Evolutionary conservation across 225 moss, liverwort and hornwort genomes (phyloP).

Genomic region (Rhytidiadelphus loreus): DNA sequence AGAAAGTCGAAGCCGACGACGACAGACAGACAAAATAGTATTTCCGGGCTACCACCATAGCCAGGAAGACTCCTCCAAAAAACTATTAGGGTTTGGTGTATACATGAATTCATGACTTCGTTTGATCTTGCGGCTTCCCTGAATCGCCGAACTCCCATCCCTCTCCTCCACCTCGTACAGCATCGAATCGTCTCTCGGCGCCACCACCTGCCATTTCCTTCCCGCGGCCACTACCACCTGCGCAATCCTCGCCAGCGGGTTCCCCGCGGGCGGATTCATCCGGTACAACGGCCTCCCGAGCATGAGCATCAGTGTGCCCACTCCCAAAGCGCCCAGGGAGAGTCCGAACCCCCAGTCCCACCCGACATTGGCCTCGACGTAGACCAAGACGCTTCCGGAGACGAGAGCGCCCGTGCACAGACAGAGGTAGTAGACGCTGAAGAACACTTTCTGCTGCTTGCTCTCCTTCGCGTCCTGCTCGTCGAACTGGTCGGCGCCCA

Average conservation of each 20-base stretch:
- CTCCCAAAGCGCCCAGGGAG: conserved; percentile 27
- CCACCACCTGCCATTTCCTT: conserved; percentile 31
- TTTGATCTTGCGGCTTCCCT: conserved; percentile 29
- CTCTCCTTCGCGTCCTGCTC: conserved; percentile 50
- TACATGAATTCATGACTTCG: conserved; percentile 65
- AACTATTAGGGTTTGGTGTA: background rate
- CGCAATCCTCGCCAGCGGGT: conserved; percentile 49
- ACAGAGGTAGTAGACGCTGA: conserved; percentile 67
- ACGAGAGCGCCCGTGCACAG: conserved; percentile 55
- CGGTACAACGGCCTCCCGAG: conserved; percentile 49
- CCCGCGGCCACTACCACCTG: conserved; percentile 54
- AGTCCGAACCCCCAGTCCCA: conserved; percentile 77
- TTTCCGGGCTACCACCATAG: background rate
- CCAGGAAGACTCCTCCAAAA: background rate
- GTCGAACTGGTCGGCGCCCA: conserved; percentile 87
- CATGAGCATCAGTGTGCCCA: conserved; percentile 33
- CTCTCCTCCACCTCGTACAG: conserved; percentile 25
- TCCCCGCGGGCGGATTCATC: conserved; percentile 46
- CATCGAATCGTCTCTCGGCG: conserved; percentile 14
- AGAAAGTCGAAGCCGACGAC: background rate
- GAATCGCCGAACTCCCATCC: background rate
- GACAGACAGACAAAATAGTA: background rate
- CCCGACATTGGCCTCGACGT: conserved; percentile 69
- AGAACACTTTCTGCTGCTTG: conserved; percentile 64
- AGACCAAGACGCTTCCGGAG: conserved; percentile 56